Evolutionary conservation across 805 yeast genomes (phyloP).

Genomic region (Pichia exigua): DNA sequence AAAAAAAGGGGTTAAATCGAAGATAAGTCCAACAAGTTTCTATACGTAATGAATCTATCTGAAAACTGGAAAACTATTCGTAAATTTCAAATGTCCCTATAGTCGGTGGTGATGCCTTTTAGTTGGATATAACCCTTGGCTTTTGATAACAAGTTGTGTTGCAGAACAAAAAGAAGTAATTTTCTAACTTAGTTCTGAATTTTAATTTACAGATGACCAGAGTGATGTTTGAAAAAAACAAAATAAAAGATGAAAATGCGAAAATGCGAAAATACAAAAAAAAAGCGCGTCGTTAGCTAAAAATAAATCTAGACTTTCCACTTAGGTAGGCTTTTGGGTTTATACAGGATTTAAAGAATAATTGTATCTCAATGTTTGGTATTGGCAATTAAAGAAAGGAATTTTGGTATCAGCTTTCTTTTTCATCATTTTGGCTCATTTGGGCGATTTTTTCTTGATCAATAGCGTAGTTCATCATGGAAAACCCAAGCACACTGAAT

Average conservation of each 20-base stretch:
- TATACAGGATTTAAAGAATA: background rate
- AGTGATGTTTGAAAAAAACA: background rate
- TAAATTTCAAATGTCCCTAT: too few species aligned
- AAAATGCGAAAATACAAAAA: background rate
- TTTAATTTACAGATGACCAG: background rate
- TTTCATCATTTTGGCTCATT: background rate
- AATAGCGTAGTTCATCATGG: slow-evolving; percentile 25
- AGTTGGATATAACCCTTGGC: background rate
- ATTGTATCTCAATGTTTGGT: too few species aligned
- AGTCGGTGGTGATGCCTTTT: background rate
- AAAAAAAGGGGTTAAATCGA: background rate
- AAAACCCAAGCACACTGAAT: slow-evolving; percentile 29
- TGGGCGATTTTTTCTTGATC: slow-evolving; percentile 20
- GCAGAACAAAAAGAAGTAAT: background rate
- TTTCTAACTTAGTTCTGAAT: too few species aligned
- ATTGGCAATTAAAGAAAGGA: background rate
- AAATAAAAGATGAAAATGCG: background rate
- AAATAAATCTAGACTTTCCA: too few species aligned
- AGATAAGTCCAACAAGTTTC: background rate
- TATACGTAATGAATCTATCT: background rate
- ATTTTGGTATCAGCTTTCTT: background rate
- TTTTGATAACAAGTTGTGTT: background rate
- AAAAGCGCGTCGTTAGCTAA: background rate
- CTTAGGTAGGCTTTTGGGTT: too few species aligned
- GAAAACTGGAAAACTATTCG: background rate